Evolutionary conservation across 1,284 basidiomycete genomes (phyloP).

Genomic region (Sanghuangporus baumii): DNA sequence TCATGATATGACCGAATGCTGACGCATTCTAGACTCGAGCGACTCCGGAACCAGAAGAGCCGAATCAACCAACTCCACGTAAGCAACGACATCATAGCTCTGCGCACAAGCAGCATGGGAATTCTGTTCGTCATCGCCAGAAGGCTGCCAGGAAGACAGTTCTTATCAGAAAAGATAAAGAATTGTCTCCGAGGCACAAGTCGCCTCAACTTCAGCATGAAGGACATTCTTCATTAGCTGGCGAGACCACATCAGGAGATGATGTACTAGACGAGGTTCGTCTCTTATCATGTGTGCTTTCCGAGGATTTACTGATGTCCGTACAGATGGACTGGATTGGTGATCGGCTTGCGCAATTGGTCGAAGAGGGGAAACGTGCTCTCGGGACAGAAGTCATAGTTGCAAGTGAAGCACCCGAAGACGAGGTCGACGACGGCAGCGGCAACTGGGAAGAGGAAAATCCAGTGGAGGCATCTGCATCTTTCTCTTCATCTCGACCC

Average conservation of each 20-base stretch:
- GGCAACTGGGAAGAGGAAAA: conserved; percentile 64
- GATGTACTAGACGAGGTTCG: conserved; percentile 44
- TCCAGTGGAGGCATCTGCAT: conserved; percentile 5
- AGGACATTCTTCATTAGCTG: conserved; percentile 25
- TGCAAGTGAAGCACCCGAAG: conserved; percentile 62
- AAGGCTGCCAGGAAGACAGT: not conserved
- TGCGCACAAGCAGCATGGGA: not conserved
- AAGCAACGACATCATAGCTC: conserved; percentile 2
- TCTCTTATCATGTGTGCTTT: not conserved
- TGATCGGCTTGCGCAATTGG: conserved; percentile 56
- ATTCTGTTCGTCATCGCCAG: conserved; percentile 1
- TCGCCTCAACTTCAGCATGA: conserved; percentile 18
- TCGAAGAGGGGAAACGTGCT: conserved; percentile 68
- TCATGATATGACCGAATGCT: not conserved
- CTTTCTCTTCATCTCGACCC: not conserved
- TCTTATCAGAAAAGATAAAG: not conserved
- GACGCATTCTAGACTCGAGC: not conserved
- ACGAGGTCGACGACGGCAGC: conserved; percentile 67
- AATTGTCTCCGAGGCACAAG: not conserved
- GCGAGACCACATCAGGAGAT: conserved; percentile 24
- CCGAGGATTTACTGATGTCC: not conserved
- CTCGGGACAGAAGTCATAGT: conserved; percentile 67
- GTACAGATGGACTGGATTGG: conserved; percentile 72
- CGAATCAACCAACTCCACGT: not conserved
- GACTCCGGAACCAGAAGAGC: not conserved